Conservation (phyloP, 2,329 filamentous ascomycete species). For the Mariannaea elegans region DNA sequence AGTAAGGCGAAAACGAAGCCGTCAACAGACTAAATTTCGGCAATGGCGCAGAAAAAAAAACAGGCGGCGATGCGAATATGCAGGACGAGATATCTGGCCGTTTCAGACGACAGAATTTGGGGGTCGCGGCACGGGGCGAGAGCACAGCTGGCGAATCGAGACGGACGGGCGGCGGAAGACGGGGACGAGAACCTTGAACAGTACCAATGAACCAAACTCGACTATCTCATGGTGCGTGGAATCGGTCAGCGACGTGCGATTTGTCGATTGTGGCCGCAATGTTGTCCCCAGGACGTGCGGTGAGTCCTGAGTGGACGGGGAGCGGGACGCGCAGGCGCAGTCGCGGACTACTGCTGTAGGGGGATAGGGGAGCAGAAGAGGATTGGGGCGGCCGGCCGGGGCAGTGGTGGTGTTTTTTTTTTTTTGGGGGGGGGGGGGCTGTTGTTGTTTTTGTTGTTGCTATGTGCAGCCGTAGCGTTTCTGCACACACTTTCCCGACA, state of each 20-base stretch:
- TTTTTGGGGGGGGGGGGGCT: conserved; percentile 27
- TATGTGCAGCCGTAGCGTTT: conserved; percentile 37
- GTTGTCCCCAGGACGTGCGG: conserved; percentile 31
- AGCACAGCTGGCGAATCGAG: conserved; percentile 36
- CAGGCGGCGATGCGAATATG: conserved; percentile 38
- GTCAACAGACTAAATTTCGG: conserved; percentile 26
- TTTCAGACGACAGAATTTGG: conserved; percentile 36
- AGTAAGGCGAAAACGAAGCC: conserved; percentile 8
- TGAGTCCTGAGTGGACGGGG: conserved; percentile 35
- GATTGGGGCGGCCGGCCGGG: conserved; percentile 33
- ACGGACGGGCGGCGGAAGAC: conserved; percentile 19
- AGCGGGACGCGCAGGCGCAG: conserved; percentile 34
- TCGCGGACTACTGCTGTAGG: conserved; percentile 34
- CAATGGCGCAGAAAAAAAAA: conserved; percentile 32
- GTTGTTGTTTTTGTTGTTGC: conserved; percentile 33
- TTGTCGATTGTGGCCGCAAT: conserved; percentile 45
- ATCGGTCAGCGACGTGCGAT: conserved; percentile 42
- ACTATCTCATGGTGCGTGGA: conserved; percentile 55
- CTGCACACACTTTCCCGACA: conserved; percentile 35
- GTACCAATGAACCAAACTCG: conserved; percentile 50
- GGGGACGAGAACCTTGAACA: conserved; percentile 31
- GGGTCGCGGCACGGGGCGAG: conserved; percentile 34
- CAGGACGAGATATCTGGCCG: conserved; percentile 42
- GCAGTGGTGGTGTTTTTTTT: conserved; percentile 30
- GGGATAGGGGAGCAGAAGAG: conserved; percentile 30